Conservation (phyloP, 257 asterid species). For the Fraxinus anomala region DNA sequence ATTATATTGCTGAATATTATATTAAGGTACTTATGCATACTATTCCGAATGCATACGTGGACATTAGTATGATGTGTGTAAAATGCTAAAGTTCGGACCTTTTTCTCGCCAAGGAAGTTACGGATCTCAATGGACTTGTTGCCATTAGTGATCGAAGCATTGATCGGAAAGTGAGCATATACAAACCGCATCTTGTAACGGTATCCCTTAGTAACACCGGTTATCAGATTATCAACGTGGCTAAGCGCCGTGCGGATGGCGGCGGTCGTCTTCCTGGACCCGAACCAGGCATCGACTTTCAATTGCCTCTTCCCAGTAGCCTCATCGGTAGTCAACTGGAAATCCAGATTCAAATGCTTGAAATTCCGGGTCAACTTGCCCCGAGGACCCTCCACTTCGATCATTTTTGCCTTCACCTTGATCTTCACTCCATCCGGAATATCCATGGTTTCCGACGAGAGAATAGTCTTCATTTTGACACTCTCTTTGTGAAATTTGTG, state of each 20-base stretch:
- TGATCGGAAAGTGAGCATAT: constrained; percentile 84
- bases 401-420: constrained; percentile 69
- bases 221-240: constrained; percentile 73
- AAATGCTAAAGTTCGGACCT: constrained; percentile 33
- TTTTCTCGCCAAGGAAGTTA: constrained; percentile 90
- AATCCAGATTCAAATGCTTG: constrained; percentile 80
- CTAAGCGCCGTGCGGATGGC: constrained; percentile 80
- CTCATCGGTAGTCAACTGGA: constrained; percentile 68
- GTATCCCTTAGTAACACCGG: constrained; percentile 77
- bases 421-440: constrained; percentile 77
- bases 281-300: constrained; percentile 84
- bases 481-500: too few species aligned
- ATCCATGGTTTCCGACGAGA: constrained; percentile 75
- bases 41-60: too few species aligned
- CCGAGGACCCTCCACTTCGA: constrained; percentile 80
- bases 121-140: constrained; percentile 75
- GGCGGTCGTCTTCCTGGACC: constrained; percentile 76
- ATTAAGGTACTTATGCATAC: background rate
- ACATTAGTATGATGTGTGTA: too few species aligned
- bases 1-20: background rate
- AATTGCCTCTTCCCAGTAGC: constrained; percentile 73
- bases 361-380: constrained; percentile 66
- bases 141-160: constrained; percentile 55
- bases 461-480: constrained; percentile 61
- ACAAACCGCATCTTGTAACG: constrained; percentile 91